A percentile compares a stretch with the other conserved stretches of the same genome.
These are phyloP conservation scores for Colletotrichum australisinense DNA, from an alignment of 2,329 filamentous ascomycete species.

Conservation along the genomic window DNA sequence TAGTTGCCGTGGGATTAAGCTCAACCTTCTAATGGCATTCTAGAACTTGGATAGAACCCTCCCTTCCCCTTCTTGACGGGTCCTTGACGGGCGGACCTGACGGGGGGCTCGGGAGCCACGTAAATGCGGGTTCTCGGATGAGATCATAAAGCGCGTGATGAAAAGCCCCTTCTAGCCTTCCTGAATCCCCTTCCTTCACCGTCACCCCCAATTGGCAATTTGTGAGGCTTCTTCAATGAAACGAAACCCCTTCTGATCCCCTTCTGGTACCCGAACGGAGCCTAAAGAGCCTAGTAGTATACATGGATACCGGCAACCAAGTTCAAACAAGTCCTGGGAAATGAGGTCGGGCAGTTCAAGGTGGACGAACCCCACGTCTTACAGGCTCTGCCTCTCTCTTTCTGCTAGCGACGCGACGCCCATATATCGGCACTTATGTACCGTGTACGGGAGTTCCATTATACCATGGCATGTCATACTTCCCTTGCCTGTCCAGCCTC, in stretches of 20 bases:
- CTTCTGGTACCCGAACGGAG: not conserved
- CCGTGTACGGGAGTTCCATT: constrained; percentile 1
- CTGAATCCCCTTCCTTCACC: not conserved
- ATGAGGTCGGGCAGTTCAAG: constrained; percentile 7
- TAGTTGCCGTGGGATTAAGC: not conserved
- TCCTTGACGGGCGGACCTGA: not conserved
- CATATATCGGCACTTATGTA: not conserved
- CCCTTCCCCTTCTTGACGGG: not conserved
- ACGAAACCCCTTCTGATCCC: not conserved
- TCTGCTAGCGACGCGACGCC: too few species aligned
- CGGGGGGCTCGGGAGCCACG: not conserved
- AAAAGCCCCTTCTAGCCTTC: not conserved
- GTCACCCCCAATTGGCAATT: not conserved
- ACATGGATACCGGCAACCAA: not conserved
- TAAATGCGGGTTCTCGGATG: not conserved
- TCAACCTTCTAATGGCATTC: not conserved
- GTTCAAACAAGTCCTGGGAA: constrained; percentile 1
- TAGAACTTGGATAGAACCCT: not conserved
- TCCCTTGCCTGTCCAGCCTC: not conserved
- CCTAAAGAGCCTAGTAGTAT: not conserved
- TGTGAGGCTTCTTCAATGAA: not conserved
- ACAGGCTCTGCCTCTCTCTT: not conserved
- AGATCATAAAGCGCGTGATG: not conserved
- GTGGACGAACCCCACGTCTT: not conserved
- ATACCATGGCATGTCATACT: not conserved